Conservation (phyloP, 805 yeast genomes). For the Candida insectorum region DNA sequence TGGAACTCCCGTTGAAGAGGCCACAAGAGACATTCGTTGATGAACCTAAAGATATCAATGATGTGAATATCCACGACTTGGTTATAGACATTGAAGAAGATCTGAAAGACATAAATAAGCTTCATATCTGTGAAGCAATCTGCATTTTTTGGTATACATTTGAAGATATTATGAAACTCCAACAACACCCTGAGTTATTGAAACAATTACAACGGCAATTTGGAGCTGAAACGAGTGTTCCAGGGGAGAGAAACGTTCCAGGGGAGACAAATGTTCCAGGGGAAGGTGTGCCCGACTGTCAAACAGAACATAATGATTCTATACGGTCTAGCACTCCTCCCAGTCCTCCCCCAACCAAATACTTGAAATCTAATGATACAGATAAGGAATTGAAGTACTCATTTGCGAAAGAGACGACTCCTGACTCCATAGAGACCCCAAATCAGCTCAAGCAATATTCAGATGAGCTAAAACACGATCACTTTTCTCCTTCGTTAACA, state of each 20-base stretch:
- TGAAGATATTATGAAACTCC: constrained; percentile 30
- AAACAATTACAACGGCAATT: constrained; percentile 21
- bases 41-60: constrained; percentile 32
- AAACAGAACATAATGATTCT: not conserved
- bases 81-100: constrained; percentile 28
- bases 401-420: constrained; percentile 15
- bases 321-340: constrained; percentile 14
- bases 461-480: constrained; percentile 1
- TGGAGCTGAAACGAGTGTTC: constrained; percentile 12
- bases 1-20: constrained; percentile 36
- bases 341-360: constrained; percentile 18
- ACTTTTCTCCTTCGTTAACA: constrained; percentile 1
- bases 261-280: not conserved
- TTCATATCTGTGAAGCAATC: constrained; percentile 35
- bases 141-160: constrained; percentile 25
- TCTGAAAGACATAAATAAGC: constrained; percentile 30
- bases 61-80: constrained; percentile 31
- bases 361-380: constrained; percentile 3
- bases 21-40: constrained; percentile 40
- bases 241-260: not conserved
- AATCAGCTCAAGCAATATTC: constrained; percentile 1
- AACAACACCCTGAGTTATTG: constrained; percentile 19
- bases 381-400: not conserved
- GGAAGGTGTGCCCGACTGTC: too few species aligned
- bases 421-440: constrained; percentile 13